Percentiles rank a stretch among this genome's conserved stretches.
phyloP scores from a whole-genome alignment of 2,329 filamentous ascomycete genomes.

The Fusarium tricinctum region DNA sequence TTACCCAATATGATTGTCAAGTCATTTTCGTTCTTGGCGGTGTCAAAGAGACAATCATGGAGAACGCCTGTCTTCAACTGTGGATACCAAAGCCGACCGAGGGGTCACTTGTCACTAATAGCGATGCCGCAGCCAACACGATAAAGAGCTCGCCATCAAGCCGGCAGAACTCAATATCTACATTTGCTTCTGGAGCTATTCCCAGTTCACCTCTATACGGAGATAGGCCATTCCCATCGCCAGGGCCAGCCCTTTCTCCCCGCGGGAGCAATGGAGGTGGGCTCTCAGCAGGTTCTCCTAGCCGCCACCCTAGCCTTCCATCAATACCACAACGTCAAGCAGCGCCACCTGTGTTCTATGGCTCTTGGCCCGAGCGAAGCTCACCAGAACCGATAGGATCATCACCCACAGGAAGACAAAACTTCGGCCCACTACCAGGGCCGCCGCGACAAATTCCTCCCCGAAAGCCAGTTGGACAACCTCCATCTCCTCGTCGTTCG shows the following conservation, averaged over 20 bases:
- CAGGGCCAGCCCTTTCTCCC: slow-evolving; percentile 5
- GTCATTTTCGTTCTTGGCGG: slow-evolving; percentile 52
- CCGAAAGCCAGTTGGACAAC: slow-evolving; percentile 39
- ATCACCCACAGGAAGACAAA: slow-evolving; percentile 33
- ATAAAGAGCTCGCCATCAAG: slow-evolving; percentile 13
- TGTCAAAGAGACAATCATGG: slow-evolving; percentile 42
- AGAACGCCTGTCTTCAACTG: slow-evolving; percentile 52
- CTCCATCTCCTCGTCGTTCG: slow-evolving; percentile 37
- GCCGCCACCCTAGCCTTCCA: slow-evolving; percentile 36
- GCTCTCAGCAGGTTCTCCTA: slow-evolving; percentile 15
- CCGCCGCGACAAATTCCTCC: slow-evolving; percentile 23
- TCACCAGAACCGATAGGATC: slow-evolving; percentile 37
- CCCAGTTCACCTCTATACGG: slow-evolving; percentile 9
- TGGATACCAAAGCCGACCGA: slow-evolving; percentile 52
- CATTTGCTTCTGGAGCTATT: slow-evolving; percentile 7
- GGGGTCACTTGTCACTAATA: slow-evolving; percentile 50
- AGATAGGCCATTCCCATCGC: slow-evolving; percentile 11
- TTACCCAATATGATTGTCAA: slow-evolving; percentile 47
- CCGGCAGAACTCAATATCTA: slow-evolving; percentile 39
- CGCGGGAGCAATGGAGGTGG: slow-evolving; percentile 8
- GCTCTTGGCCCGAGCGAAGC: slow-evolving; percentile 36
- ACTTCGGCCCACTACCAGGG: slow-evolving; percentile 15
- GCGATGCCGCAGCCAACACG: slow-evolving; percentile 40
- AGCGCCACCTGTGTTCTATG: slow-evolving; percentile 21
- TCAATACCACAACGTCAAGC: slow-evolving; percentile 43